Conservation (phyloP, 2,329 filamentous ascomycete genomes). For the Dactylellina parvicollis region DNA sequence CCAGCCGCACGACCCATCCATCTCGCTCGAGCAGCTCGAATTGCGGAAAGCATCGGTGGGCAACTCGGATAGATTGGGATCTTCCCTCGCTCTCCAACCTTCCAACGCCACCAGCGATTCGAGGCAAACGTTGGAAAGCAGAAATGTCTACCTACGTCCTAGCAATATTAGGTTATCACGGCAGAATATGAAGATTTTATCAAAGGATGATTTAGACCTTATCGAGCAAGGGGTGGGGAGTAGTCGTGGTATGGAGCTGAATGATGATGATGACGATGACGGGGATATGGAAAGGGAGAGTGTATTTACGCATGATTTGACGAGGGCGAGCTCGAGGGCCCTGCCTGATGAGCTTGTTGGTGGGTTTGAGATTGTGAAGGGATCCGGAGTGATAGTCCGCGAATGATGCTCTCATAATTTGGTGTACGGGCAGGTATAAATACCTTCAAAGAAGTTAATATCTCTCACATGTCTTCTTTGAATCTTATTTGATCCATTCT, state of each 20-base stretch:
- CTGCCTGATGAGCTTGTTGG: conserved; percentile 25
- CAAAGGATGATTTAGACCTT: conserved; percentile 40
- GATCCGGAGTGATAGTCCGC: background rate
- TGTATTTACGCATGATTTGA: conserved; percentile 40
- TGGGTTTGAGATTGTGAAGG: conserved; percentile 26
- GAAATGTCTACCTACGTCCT: conserved; percentile 9
- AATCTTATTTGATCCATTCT: too few relatives aligned
- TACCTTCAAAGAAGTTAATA: too few relatives aligned
- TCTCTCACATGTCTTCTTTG: too few relatives aligned
- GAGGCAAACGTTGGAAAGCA: too few relatives aligned
- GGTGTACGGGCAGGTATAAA: too few relatives aligned
- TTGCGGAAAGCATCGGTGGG: conserved; percentile 8
- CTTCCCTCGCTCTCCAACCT: conserved; percentile 20
- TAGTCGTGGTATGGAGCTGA: background rate
- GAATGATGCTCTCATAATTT: too few relatives aligned
- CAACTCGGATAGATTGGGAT: conserved; percentile 3
- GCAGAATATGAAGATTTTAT: conserved; percentile 23
- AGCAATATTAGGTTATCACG: background rate
- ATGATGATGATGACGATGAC: conserved; percentile 7
- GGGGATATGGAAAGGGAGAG: conserved; percentile 22
- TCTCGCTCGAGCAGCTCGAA: conserved; percentile 8
- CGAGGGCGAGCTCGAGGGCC: conserved; percentile 35
- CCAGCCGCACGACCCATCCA: background rate
- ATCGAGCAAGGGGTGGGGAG: conserved; percentile 27
- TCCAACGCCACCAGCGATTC: conserved; percentile 3